A percentile compares a stretch with the other conserved stretches of the same genome.
These are phyloP conservation scores for Aspergillus funiculosus DNA, from an alignment of 495 filamentous ascomycete species.

Conservation along the genomic window DNA sequence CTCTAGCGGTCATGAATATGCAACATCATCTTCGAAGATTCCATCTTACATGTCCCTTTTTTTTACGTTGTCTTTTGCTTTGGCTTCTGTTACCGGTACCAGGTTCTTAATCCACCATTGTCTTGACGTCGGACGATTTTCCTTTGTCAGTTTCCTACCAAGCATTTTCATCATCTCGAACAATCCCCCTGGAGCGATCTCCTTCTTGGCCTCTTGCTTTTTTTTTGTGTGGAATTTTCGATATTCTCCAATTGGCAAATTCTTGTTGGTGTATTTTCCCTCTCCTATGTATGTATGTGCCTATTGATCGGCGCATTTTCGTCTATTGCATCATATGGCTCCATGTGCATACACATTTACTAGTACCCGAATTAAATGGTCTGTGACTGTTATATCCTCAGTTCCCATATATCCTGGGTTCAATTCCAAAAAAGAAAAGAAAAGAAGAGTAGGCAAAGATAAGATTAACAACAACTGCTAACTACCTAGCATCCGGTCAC, in stretches of 20 bases:
- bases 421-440: too few relatives aligned
- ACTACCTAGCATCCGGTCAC: background rate
- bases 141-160: slow-evolving; percentile 29
- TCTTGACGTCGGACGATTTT: slow-evolving; percentile 29
- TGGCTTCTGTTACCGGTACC: slow-evolving; percentile 5
- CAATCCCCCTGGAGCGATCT: slow-evolving; percentile 16
- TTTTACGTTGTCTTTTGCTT: slow-evolving; percentile 16
- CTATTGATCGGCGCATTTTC: slow-evolving; percentile 8
- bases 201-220: slow-evolving; percentile 17
- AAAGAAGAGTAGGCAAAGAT: too few relatives aligned
- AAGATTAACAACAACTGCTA: too few relatives aligned
- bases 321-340: slow-evolving; percentile 19
- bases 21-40: slow-evolving; percentile 8
- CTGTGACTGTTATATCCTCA: too few relatives aligned
- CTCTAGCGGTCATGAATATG: slow-evolving; percentile 32
- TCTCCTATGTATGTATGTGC: slow-evolving; percentile 7
- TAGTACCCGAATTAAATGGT: slow-evolving; percentile 9
- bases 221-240: slow-evolving; percentile 22
- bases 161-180: slow-evolving; percentile 14
- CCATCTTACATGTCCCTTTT: slow-evolving; percentile 15
- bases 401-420: too few relatives aligned
- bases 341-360: slow-evolving; percentile 14
- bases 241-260: slow-evolving; percentile 16
- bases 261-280: slow-evolving; percentile 10
- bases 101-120: slow-evolving; percentile 17